A percentile compares a stretch with the other conserved stretches of the same genome.
Evolutionary conservation across 768 basidiomycete species (phyloP).

Genomic region (Naganishia antarctica): DNA sequence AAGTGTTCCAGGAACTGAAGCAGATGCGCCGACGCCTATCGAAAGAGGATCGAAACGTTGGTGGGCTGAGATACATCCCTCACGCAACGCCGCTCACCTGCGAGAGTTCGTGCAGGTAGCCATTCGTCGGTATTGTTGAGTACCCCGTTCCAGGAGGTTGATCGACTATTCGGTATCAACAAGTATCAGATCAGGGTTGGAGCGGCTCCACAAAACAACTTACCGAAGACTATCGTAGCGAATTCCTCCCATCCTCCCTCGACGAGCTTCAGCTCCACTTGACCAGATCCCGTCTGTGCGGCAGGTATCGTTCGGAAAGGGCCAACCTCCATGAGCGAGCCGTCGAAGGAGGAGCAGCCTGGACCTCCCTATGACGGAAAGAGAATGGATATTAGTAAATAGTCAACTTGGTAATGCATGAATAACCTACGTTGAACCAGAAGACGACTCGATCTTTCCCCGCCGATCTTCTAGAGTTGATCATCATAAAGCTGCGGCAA

Average conservation of each 20-base stretch:
- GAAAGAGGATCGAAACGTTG: no score
- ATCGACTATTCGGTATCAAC: conserved; percentile 62
- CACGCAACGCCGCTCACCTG: conserved; percentile 54
- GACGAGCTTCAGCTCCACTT: conserved; percentile 63
- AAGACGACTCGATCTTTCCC: conserved; percentile 86
- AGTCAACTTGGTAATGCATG: background rate
- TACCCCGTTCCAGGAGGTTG: conserved; percentile 95
- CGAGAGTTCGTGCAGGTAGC: conserved; percentile 71
- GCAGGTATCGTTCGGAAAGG: conserved; percentile 62
- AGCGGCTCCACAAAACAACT: conserved; percentile 44
- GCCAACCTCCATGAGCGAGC: conserved; percentile 96
- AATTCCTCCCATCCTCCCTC: conserved; percentile 98
- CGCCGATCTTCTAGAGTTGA: conserved; percentile 79
- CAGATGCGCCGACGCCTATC: conserved; percentile 69
- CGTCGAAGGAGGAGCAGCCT: conserved; percentile 95
- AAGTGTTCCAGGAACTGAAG: conserved; percentile 81
- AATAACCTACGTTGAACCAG: conserved; percentile 87
- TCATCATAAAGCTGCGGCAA: conserved; percentile 63
- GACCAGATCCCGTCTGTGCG: conserved; percentile 53
- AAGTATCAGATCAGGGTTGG: background rate
- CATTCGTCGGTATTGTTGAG: conserved; percentile 80
- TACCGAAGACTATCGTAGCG: conserved; percentile 84
- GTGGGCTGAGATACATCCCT: conserved; percentile 21
- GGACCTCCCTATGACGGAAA: conserved; percentile 72
- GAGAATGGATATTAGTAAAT: background rate